Conservation (phyloP, 768 basidiomycete species). For the Multifurca ochricompacta region DNA sequence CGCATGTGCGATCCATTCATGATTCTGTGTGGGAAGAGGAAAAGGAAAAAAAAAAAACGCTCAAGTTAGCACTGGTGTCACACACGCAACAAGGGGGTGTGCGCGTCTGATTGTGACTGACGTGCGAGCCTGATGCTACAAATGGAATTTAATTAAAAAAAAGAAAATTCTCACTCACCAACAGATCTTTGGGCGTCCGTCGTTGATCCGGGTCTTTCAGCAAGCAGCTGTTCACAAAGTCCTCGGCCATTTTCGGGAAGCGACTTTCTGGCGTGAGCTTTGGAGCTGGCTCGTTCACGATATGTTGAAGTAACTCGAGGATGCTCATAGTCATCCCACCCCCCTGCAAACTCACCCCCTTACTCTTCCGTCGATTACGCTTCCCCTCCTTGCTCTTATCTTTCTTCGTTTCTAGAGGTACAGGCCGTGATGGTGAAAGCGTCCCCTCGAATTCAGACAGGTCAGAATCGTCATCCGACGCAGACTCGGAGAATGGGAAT, state of each 20-base stretch:
- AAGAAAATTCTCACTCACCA: conserved; percentile 58
- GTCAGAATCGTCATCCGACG: conserved; percentile 62
- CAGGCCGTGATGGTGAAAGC: conserved; percentile 63
- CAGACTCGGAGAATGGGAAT: conserved; percentile 89
- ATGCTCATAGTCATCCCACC: conserved; percentile 98
- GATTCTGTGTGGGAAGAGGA: conserved; percentile 42
- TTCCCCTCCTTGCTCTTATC: conserved; percentile 43
- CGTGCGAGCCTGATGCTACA: not conserved
- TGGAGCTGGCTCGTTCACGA: conserved; percentile 97
- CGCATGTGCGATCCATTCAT: conserved; percentile 66
- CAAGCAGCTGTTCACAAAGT: conserved; percentile 85
- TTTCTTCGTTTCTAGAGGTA: conserved; percentile 34
- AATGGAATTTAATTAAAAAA: too few species aligned
- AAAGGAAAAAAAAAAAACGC: conserved; percentile 4
- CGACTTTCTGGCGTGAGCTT: conserved; percentile 66
- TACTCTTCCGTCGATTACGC: conserved; percentile 81
- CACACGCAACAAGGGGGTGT: too few species aligned
- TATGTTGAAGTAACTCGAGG: conserved; percentile 92
- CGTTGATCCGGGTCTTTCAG: conserved; percentile 81
- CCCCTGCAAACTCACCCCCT: conserved; percentile 88
- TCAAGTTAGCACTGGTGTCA: not conserved
- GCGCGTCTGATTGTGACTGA: too few species aligned
- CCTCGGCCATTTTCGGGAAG: conserved; percentile 67
- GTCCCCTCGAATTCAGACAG: conserved; percentile 74
- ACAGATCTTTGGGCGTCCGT: conserved; percentile 80